These are phyloP conservation scores for Pichia californica DNA, from an alignment of 805 yeast species.

Conservation along the genomic window DNA sequence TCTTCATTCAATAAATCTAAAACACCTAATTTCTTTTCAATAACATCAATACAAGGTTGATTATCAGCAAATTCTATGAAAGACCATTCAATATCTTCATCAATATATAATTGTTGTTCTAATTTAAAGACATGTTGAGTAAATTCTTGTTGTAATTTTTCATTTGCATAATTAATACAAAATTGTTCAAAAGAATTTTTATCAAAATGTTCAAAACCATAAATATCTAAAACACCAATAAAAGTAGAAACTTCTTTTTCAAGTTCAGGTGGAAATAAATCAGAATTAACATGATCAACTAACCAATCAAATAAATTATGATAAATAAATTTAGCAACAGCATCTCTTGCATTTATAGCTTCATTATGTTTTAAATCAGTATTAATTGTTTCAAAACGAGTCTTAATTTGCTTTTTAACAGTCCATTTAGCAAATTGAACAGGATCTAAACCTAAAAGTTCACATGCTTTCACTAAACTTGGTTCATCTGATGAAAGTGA, in stretches of 20 bases:
- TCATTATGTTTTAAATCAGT: slow-evolving; percentile 76
- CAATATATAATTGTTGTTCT: slow-evolving; percentile 91
- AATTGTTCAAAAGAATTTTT: slow-evolving; percentile 94
- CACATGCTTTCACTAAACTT: slow-evolving; percentile 72
- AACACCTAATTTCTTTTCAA: slow-evolving; percentile 85
- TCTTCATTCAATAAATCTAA: slow-evolving; percentile 89
- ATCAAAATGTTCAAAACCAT: slow-evolving; percentile 95
- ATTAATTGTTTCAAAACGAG: slow-evolving; percentile 87
- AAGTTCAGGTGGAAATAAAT: slow-evolving; percentile 71
- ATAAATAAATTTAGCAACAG: slow-evolving; percentile 93
- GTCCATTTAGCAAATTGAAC: slow-evolving; percentile 79
- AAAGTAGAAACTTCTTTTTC: slow-evolving; percentile 47
- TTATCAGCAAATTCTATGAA: slow-evolving; percentile 94
- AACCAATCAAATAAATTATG: slow-evolving; percentile 94
- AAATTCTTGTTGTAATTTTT: slow-evolving; percentile 94
- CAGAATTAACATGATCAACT: slow-evolving; percentile 74
- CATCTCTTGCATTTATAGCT: slow-evolving; percentile 88
- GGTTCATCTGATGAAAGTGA: slow-evolving; percentile 82
- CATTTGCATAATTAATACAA: slow-evolving; percentile 95
- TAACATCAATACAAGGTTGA: slow-evolving; percentile 91
- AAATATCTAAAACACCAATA: slow-evolving; percentile 95
- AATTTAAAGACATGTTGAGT: slow-evolving; percentile 95
- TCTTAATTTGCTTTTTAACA: slow-evolving; percentile 82
- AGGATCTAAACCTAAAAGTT: slow-evolving; percentile 75
- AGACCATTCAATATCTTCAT: slow-evolving; percentile 93